Evolutionary conservation across 1,139 yeast species (phyloP).

Genomic region (Pichia sp.): DNA sequence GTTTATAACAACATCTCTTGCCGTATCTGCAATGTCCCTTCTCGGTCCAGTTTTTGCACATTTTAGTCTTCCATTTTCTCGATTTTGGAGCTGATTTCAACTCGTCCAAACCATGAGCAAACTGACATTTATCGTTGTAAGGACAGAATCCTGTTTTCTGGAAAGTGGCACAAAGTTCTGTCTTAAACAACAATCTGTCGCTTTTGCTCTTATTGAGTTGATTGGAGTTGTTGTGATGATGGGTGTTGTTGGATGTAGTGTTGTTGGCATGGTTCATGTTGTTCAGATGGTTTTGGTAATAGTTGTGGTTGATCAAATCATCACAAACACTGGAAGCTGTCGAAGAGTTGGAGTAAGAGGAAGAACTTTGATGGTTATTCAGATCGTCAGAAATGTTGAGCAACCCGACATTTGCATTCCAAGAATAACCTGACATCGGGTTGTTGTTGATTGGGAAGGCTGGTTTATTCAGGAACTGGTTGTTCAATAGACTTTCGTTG

Average conservation of each 20-base stretch:
- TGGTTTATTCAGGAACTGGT: conserved; percentile 10
- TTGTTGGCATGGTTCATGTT: not conserved
- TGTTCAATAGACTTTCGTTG: conserved; percentile 12
- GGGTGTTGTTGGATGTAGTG: not conserved
- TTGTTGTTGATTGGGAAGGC: not conserved
- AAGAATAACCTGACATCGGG: not conserved
- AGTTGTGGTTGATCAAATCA: conserved; percentile 7
- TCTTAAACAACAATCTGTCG: conserved; percentile 76
- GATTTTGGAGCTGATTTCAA: conserved; percentile 70
- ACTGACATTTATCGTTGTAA: conserved; percentile 87
- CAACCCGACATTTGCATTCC: not conserved
- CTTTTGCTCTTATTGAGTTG: not conserved
- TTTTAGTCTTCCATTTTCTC: conserved; percentile 85
- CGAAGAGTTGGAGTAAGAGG: conserved; percentile 2
- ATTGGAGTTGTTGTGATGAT: too few relatives aligned
- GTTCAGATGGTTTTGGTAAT: not conserved
- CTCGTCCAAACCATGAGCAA: conserved; percentile 85
- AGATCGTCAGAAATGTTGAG: not conserved
- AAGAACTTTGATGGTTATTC: not conserved
- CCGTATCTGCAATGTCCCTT: conserved; percentile 85
- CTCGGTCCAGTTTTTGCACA: conserved; percentile 85
- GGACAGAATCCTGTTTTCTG: conserved; percentile 75
- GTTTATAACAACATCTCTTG: conserved; percentile 87
- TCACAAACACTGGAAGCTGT: conserved; percentile 2
- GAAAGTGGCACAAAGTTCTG: conserved; percentile 82